Conservation (phyloP, 2,329 filamentous ascomycete species). For the Fusarium denticulatum region DNA sequence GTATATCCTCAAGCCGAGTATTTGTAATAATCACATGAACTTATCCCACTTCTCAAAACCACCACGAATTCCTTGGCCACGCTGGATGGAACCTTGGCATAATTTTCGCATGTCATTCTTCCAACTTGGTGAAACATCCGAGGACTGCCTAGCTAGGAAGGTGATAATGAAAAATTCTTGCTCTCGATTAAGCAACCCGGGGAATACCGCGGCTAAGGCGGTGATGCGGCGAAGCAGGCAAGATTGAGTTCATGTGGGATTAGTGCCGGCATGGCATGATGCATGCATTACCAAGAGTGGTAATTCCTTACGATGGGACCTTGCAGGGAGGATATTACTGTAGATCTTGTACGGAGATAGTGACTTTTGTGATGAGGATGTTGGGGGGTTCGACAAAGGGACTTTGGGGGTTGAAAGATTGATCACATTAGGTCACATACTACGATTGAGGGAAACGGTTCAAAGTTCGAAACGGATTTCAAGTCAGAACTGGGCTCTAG, state of each 20-base stretch:
- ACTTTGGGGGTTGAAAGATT: accelerated
- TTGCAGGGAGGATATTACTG: no score
- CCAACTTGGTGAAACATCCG: background rate
- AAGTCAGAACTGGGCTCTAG: accelerated
- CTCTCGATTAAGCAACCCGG: background rate
- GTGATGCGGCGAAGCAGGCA: background rate
- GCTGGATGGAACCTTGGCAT: background rate
- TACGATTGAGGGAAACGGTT: no score
- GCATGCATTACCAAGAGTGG: background rate
- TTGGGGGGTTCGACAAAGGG: background rate
- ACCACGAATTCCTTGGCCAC: background rate
- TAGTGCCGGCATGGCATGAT: background rate
- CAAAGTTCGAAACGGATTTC: no score
- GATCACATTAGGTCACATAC: accelerated
- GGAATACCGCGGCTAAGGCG: background rate
- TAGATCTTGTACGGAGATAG: background rate
- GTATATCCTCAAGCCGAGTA: background rate
- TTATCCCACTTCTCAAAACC: background rate
- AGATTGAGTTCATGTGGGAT: background rate
- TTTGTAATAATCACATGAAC: background rate
- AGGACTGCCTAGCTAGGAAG: background rate
- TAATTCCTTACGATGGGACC: background rate
- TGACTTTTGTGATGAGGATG: accelerated
- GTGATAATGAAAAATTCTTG: background rate
- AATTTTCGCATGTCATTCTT: background rate